Percentiles rank a stretch among this genome's conserved stretches.
phyloP scores from a whole-genome alignment of 1,284 basidiomycete species.

The Puccinia coronata region DNA sequence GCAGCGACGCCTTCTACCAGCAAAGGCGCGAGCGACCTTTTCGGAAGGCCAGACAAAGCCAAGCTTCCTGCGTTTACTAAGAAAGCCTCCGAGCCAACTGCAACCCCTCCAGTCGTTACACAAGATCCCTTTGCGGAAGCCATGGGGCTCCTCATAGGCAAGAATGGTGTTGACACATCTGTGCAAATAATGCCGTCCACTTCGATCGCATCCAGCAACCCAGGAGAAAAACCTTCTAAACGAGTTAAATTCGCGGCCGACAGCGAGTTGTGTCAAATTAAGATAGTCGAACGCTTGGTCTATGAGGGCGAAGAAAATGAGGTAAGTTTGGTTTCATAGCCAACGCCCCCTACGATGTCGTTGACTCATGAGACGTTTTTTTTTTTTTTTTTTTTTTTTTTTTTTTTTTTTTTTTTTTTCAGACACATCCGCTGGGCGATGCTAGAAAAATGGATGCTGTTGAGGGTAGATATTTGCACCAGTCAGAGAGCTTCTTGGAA shows the following conservation, averaged over 20 bases:
- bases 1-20: neutral
- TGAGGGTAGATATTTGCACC: constrained; percentile 47
- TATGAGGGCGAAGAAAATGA: constrained; percentile 49
- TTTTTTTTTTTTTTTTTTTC: constrained; percentile 7
- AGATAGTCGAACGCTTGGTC: constrained; percentile 47
- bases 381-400: neutral
- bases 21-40: constrained; percentile 33
- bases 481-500: constrained; percentile 43
- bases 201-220: neutral
- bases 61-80: constrained; percentile 47
- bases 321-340: constrained; percentile 16
- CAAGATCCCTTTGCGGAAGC: constrained; percentile 43
- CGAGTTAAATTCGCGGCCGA: constrained; percentile 44
- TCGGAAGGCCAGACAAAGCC: constrained; percentile 40
- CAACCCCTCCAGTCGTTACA: neutral
- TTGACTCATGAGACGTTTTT: neutral
- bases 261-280: constrained; percentile 47
- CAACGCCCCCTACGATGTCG: neutral
- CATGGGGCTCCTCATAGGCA: constrained; percentile 35
- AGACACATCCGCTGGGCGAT: constrained; percentile 48
- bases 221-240: constrained; percentile 24
- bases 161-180: neutral
- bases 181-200: neutral
- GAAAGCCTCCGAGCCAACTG: constrained; percentile 20
- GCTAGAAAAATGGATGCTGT: constrained; percentile 48